A percentile compares a stretch with the other conserved stretches of the same genome.
These are phyloP conservation scores for Ramularia endophylla DNA, from an alignment of 2,329 filamentous ascomycete species.

Conservation along the genomic window DNA sequence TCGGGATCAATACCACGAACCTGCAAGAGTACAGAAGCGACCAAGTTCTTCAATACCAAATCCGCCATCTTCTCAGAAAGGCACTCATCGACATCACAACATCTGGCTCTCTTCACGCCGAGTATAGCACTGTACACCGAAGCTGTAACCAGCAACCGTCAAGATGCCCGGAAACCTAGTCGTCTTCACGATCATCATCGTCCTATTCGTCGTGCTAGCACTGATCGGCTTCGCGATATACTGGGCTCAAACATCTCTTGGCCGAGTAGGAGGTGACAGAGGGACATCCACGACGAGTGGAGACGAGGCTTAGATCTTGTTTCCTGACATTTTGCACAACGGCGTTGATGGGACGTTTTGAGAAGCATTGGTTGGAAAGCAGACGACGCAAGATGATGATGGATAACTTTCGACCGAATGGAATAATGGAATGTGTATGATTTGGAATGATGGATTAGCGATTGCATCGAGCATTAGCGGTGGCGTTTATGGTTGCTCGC, in stretches of 20 bases:
- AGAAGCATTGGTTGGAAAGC: no score
- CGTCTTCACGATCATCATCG: slow-evolving; percentile 48
- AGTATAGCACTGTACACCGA: background rate
- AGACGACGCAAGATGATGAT: no score
- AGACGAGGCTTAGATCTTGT: slow-evolving; percentile 23
- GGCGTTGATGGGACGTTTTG: background rate
- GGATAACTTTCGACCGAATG: no score
- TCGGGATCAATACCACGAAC: no score
- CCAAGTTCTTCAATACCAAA: no score
- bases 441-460: no score
- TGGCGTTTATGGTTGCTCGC: no score
- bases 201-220: slow-evolving; percentile 47
- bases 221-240: slow-evolving; percentile 46
- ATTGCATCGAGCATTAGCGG: no score
- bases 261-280: slow-evolving; percentile 18
- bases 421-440: no score
- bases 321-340: background rate
- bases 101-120: background rate
- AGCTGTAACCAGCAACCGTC: slow-evolving; percentile 7
- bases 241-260: slow-evolving; percentile 39
- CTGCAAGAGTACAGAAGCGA: no score
- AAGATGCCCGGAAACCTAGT: slow-evolving; percentile 48
- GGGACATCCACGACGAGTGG: slow-evolving; percentile 25
- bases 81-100: background rate
- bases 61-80: no score